A percentile compares a stretch with the other conserved stretches of the same genome.
Conservation (phyloP, 2,329 filamentous ascomycete genomes). For the Zarea fungicola region DNA sequence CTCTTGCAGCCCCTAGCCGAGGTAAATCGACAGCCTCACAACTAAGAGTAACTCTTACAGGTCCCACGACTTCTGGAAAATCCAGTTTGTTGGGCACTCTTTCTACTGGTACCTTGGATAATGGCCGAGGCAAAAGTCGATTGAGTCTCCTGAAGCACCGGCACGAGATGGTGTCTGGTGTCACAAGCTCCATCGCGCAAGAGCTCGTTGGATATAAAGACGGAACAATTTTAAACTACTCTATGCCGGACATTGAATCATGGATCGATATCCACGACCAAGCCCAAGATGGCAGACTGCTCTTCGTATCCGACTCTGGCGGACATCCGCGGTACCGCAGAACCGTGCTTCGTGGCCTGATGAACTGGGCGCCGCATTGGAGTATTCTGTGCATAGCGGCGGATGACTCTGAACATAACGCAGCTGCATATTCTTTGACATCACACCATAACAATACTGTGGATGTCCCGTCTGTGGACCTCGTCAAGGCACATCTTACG, state of each 20-base stretch:
- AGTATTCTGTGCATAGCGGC: slow-evolving; percentile 82
- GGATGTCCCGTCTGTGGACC: slow-evolving; percentile 44
- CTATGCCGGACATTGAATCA: slow-evolving; percentile 77
- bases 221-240: slow-evolving; percentile 69
- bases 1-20: slow-evolving; percentile 28
- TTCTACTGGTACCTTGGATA: slow-evolving; percentile 82
- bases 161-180: slow-evolving; percentile 85
- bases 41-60: slow-evolving; percentile 79
- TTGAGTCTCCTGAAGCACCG: slow-evolving; percentile 85
- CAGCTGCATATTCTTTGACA: slow-evolving; percentile 14
- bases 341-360: slow-evolving; percentile 81
- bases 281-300: slow-evolving; percentile 67
- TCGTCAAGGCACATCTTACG: slow-evolving; percentile 75
- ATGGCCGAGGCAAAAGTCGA: slow-evolving; percentile 84
- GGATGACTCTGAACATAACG: slow-evolving; percentile 55
- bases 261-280: slow-evolving; percentile 92
- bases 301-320: slow-evolving; percentile 87
- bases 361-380: slow-evolving; percentile 96
- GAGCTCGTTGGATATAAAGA: slow-evolving; percentile 81
- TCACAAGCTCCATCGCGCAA: slow-evolving; percentile 92
- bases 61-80: slow-evolving; percentile 87
- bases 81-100: slow-evolving; percentile 85
- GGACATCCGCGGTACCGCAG: slow-evolving; percentile 85
- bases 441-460: background rate
- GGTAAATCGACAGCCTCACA: slow-evolving; percentile 61